Base-by-base conservation (phyloP, 164 flowering plant genomes). In the Cinnamomum micranthum region DNA sequence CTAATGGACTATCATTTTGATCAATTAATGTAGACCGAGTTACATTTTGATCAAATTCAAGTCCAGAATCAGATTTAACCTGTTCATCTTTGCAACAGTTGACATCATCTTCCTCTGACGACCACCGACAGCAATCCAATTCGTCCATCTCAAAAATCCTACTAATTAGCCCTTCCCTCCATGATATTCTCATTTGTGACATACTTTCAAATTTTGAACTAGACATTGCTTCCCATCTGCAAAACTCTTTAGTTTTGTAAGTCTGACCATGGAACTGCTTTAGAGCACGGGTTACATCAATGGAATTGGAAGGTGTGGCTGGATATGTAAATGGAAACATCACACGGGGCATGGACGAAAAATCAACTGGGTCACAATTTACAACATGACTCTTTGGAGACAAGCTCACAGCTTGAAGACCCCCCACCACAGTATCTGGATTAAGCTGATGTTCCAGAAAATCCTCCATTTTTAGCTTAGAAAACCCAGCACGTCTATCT, bases 121-220 rank as follows among this genome's bases (percentile, higher is more conserved):
- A 67, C 81, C 87, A 88, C 72, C 89, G 83, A 76, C 97, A 90
- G 80, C 82, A 84, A 84, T 91, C 95, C 69, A 83, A 81, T 69
- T 91, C 93, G 75, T 92, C 97, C 87, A 84, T 87, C 65, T 95
- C 97, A 74, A 84, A 82, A 17, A 81, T 85, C 64, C 80, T 83
- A 81, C 85, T 88, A 2, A 74, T 80, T 60, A 90, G 69, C 20
- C 89, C 93, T 72, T 94, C 98, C 76, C 94, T 86, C 98, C 96
- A 89, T 51, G 97, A 92, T 79, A 92, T 85, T 74, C 88, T 85
- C 84, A 87, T 72, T 22, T 83, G 84, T 13, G 92, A 84, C 60
- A 77, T 71, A 77, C 79, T 77, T 22, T 78, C 87, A 10, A 77
- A 73, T 20, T 82, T 73, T 25, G 86, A 74, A 76, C 78, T 80